A percentile compares a stretch with the other conserved stretches of the same genome.
These are phyloP conservation scores for Sutorius eximius DNA, from an alignment of 1,284 basidiomycete species.

Conservation along the genomic window DNA sequence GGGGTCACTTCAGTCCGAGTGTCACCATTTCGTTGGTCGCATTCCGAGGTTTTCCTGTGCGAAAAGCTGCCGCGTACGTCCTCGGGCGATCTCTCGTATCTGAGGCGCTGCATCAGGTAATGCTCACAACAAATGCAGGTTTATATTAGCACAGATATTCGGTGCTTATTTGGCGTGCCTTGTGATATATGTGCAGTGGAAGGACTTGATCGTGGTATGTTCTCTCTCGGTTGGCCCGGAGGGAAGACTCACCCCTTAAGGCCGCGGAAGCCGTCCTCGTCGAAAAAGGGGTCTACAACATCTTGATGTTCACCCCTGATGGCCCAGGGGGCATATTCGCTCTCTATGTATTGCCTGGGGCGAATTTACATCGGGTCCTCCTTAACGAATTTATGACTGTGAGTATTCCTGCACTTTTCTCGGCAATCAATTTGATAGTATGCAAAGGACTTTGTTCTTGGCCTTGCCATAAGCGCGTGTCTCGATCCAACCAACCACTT, in stretches of 20 bases:
- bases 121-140: slow-evolving; percentile 39
- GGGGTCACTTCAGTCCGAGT: slow-evolving; percentile 64
- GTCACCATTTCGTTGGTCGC: slow-evolving; percentile 56
- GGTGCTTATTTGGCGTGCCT: slow-evolving; percentile 63
- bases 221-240: not conserved
- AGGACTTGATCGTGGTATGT: slow-evolving; percentile 45
- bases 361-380: slow-evolving; percentile 53
- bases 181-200: slow-evolving; percentile 63
- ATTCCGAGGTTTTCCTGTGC: slow-evolving; percentile 54
- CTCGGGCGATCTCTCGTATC: not conserved
- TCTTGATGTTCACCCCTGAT: slow-evolving; percentile 54
- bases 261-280: slow-evolving; percentile 44
- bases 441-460: slow-evolving; percentile 67
- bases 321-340: slow-evolving; percentile 66
- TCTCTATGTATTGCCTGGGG: slow-evolving; percentile 49
- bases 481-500: slow-evolving; percentile 64
- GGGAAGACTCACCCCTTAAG: slow-evolving; percentile 17
- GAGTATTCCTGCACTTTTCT: slow-evolving; percentile 22
- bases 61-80: slow-evolving; percentile 52
- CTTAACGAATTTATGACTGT: slow-evolving; percentile 69
- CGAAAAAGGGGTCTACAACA: slow-evolving; percentile 41
- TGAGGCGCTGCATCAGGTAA: not conserved
- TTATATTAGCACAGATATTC: slow-evolving; percentile 61
- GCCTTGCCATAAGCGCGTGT: slow-evolving; percentile 53
- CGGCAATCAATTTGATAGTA: slow-evolving; percentile 4